A percentile compares a stretch with the other conserved stretches of the same genome.
phyloP scores from a whole-genome alignment of 371 early-diverging fungal genomes.

The Dentiscutata heterogama region DNA sequence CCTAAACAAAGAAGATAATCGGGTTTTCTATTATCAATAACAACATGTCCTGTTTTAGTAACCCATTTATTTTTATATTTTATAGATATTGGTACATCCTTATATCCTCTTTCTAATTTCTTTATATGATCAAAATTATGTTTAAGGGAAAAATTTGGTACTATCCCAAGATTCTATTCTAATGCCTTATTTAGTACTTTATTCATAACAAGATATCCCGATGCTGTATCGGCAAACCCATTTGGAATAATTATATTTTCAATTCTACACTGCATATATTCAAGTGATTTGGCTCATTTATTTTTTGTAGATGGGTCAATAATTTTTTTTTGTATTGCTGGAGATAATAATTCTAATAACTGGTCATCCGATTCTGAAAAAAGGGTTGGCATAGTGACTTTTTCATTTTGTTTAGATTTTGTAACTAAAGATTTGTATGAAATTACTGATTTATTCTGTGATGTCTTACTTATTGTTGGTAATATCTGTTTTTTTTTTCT shows the following conservation, averaged over 20 bases:
- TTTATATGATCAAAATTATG: slow-evolving; percentile 12
- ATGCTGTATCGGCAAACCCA: too few relatives aligned
- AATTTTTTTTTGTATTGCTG: slow-evolving; percentile 7
- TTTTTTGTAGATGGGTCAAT: not conserved
- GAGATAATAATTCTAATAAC: too few relatives aligned
- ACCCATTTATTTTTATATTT: too few relatives aligned
- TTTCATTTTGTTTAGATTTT: slow-evolving; percentile 10
- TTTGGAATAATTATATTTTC: too few relatives aligned
- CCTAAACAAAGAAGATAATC: too few relatives aligned
- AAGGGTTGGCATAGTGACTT: not conserved
- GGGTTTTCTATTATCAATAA: too few relatives aligned
- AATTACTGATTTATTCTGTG: slow-evolving; percentile 1
- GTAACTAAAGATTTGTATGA: slow-evolving; percentile 9
- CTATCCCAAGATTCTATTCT: too few relatives aligned
- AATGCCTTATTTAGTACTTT: too few relatives aligned
- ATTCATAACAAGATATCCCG: too few relatives aligned
- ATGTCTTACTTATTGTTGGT: not conserved
- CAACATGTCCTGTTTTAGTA: too few relatives aligned
- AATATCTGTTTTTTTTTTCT: slow-evolving; percentile 21
- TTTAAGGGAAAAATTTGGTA: slow-evolving; percentile 9
- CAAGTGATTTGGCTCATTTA: not conserved
- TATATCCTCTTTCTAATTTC: not conserved
- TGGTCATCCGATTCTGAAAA: slow-evolving; percentile 23
- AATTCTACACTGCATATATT: slow-evolving; percentile 15
- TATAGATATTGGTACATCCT: slow-evolving; percentile 11